Conservation (phyloP, 2,329 filamentous ascomycete genomes). For the Penicillium italicum region DNA sequence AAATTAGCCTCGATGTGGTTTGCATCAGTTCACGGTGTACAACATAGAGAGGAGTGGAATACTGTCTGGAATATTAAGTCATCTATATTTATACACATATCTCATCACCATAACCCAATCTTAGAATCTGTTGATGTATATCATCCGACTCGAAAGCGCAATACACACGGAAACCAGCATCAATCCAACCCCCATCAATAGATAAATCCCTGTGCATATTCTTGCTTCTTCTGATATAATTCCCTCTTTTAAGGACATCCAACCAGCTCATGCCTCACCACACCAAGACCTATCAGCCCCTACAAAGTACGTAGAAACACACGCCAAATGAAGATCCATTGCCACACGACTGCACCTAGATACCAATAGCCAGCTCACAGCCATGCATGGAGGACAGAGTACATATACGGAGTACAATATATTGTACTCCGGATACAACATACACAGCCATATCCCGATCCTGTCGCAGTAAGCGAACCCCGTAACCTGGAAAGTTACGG, state of each 20-base stretch:
- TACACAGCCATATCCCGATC: not conserved
- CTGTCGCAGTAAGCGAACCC: constrained; percentile 15
- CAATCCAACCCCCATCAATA: not conserved
- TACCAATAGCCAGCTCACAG: not conserved
- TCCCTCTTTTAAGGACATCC: not conserved
- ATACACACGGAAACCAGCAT: not conserved
- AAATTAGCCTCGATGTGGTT: not conserved
- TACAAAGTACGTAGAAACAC: not conserved
- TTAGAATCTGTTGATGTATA: not conserved
- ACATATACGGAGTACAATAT: not conserved
- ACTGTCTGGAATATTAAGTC: not conserved
- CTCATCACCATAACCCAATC: not conserved
- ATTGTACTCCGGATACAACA: not conserved
- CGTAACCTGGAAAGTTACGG: constrained; percentile 22
- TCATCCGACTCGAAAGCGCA: not conserved
- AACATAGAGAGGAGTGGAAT: not conserved
- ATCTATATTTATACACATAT: not conserved
- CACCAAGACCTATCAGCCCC: not conserved
- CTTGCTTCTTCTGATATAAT: not conserved
- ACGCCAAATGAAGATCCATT: not conserved
- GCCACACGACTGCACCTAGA: not conserved
- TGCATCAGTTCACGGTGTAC: not conserved
- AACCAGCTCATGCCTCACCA: not conserved
- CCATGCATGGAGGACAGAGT: not conserved
- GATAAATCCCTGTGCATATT: not conserved